Percentiles rank a stretch among this genome's conserved stretches.
Conservation (phyloP, 306 rosid genomes). For the Quercus mongolica region DNA sequence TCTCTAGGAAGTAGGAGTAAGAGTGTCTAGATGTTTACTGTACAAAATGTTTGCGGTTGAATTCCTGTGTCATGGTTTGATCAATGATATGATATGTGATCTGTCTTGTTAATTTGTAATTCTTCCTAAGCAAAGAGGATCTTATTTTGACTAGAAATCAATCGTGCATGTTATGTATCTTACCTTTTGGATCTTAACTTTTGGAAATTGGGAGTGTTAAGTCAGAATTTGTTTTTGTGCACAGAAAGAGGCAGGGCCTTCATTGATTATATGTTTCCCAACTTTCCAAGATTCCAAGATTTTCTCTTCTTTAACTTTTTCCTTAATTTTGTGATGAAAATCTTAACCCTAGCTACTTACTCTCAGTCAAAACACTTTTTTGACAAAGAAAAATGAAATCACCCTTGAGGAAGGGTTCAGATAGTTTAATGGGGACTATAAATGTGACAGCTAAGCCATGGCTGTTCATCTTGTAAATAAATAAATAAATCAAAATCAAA, state of each 20-base stretch:
- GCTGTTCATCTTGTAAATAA: not conserved
- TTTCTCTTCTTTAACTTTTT: not conserved
- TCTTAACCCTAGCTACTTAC: no score
- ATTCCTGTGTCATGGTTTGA: slow-evolving; percentile 10
- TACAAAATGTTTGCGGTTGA: slow-evolving; percentile 51
- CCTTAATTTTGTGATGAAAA: no score
- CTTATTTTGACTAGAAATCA: not conserved
- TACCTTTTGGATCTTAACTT: not conserved
- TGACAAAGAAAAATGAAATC: no score
- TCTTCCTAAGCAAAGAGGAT: not conserved
- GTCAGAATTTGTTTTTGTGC: not conserved
- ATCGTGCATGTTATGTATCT: not conserved
- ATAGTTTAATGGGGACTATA: slow-evolving; percentile 4
- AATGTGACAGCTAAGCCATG: slow-evolving; percentile 33
- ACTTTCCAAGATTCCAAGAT: not conserved
- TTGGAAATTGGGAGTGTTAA: not conserved
- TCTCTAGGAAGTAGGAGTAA: no score
- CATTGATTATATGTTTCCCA: not conserved
- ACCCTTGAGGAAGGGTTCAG: not conserved
- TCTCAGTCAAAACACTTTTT: no score
- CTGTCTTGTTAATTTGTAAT: not conserved
- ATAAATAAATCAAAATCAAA: not conserved
- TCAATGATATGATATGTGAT: not conserved
- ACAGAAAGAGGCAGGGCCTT: not conserved
- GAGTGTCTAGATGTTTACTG: slow-evolving; percentile 12